Base-by-base conservation (phyloP, 2,329 filamentous ascomycete species). In the Lachnellula willkommii region DNA sequence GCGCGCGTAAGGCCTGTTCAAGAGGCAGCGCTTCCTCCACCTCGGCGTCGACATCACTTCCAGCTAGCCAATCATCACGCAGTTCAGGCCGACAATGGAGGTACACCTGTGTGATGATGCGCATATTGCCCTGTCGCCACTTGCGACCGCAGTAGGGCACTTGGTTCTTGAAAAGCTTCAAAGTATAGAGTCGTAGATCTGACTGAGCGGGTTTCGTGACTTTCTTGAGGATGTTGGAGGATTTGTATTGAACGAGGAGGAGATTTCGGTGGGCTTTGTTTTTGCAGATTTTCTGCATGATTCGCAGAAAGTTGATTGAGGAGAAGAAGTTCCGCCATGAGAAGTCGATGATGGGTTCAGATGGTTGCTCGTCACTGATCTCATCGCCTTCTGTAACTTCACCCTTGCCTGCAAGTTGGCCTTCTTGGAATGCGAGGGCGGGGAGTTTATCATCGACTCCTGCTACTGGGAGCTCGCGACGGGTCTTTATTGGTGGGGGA, bases 111-210 rank as follows among this genome's bases (percentile, higher is more conserved):
- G 94, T 99, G 69, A 99, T 99, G 68, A 97, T 92, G 54, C 93
- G 89, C 94, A 99, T 99, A 72, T 99, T 97, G 65, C 85, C 86
- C 75, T 97, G 94, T 14, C 94, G 86, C 94, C 94, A 99, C 75
- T 99, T 99, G 45, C 94, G 87, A 22, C 94, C 93, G 72, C 93
- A 97, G 77, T 96, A 99, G 1, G 94, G 94, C 4, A 99, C 94
- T 72, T 99, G 94, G 58, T 91, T 94, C 73, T 99, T 99, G 84
- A 97, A 97, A 0, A 99, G 81, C 74, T 99, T 99, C 64, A 99
- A 82, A 0, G 94, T 96, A 75, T 97, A 97, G 45, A 96, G 84
- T 5, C 94, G 85, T 42, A 99, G 79, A 66, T 90, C 82, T 2
- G 86, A 87, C 67, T 99, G 90, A 0, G 93, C 93, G 22, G 96